Percentiles rank a stretch among this genome's conserved stretches.
phyloP scores from a whole-genome alignment of 176 grass and related monocot species.

The Carex cristatella region DNA sequence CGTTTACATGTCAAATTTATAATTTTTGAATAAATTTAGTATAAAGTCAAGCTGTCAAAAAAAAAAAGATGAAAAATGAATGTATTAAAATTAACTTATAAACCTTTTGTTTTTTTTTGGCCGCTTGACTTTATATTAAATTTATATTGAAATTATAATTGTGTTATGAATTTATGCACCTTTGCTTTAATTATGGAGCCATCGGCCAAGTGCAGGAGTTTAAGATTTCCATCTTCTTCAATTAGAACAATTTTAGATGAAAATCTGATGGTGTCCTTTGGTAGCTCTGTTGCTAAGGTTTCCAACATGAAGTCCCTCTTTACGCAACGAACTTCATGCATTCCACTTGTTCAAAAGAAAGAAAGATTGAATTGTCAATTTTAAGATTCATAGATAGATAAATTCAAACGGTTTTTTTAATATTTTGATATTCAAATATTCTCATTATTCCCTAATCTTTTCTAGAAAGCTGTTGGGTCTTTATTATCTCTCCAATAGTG shows the following conservation, averaged over 20 bases:
- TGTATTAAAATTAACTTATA: too few relatives aligned
- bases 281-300: constrained; percentile 44
- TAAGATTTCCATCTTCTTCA: constrained; percentile 35
- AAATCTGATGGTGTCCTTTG: constrained; percentile 43
- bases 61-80: too few relatives aligned
- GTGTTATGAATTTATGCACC: constrained; percentile 27
- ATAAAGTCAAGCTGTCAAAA: too few relatives aligned
- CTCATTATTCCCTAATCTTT: not conserved
- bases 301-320: constrained; percentile 48
- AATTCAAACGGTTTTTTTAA: not conserved
- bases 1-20: too few relatives aligned
- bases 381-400: not conserved
- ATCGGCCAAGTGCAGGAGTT: constrained; percentile 54
- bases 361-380: not conserved
- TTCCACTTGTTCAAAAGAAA: constrained; percentile 26
- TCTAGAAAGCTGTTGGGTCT: not conserved
- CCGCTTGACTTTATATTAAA: too few relatives aligned
- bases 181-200: constrained; percentile 50
- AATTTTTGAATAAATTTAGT: too few relatives aligned
- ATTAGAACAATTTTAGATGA: constrained; percentile 67
- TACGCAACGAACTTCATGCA: constrained; percentile 44
- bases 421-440: not conserved
- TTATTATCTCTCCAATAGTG: not conserved
- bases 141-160: not conserved
- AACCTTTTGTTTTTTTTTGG: too few relatives aligned